Conservation (phyloP, 371 early-diverging fungal species). For the Blakeslea trispora region DNA sequence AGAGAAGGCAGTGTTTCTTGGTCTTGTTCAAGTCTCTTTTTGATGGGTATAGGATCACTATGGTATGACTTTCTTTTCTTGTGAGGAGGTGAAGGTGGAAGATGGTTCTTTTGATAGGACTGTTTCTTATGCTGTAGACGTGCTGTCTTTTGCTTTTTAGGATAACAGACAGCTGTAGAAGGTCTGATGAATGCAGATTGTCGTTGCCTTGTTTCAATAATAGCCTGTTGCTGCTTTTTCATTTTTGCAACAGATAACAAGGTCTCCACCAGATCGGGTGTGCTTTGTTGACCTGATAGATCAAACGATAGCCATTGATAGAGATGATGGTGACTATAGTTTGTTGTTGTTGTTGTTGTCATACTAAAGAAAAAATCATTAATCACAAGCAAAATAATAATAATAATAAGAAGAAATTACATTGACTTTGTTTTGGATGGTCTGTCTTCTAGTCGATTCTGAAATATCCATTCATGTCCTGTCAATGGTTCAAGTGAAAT, state of each 20-base stretch:
- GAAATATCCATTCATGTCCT: slow-evolving; percentile 18
- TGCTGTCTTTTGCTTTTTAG: slow-evolving; percentile 1
- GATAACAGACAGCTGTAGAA: no score
- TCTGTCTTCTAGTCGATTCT: no score
- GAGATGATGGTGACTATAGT: neutral
- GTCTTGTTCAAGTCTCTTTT: neutral
- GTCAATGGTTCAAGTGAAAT: slow-evolving; percentile 13
- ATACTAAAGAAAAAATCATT: no score
- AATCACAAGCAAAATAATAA: no score
- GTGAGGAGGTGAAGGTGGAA: neutral
- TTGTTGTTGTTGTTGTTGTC: no score
- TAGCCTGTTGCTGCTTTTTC: slow-evolving; percentile 45
- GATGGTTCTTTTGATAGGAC: neutral
- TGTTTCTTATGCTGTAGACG: neutral
- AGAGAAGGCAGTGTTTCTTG: no score
- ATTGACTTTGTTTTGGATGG: neutral
- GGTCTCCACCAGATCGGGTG: neutral
- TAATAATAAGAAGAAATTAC: neutral
- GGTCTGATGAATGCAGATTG: neutral
- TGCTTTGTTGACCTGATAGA: neutral
- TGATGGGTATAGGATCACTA: neutral
- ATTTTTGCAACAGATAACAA: slow-evolving; percentile 2
- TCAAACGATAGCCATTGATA: slow-evolving; percentile 20
- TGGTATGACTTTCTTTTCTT: neutral
- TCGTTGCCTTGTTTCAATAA: slow-evolving; percentile 31